Conservation (phyloP, 2,329 filamentous ascomycete genomes). For the Trichoderma sp. region DNA sequence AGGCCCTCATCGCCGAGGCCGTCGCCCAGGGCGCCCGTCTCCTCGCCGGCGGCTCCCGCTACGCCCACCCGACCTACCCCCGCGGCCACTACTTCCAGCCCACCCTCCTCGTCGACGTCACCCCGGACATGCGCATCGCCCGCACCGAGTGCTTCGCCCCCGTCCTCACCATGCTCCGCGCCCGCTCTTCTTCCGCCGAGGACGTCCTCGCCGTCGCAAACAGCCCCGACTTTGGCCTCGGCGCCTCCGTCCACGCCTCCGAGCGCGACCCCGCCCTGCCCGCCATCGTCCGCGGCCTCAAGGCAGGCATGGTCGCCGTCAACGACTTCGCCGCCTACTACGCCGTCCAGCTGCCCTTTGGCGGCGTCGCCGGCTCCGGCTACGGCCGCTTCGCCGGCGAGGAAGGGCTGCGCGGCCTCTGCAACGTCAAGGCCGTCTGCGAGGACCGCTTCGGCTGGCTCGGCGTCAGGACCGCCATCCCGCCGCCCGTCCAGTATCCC, state of each 20-base stretch:
- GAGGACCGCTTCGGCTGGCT: slow-evolving; percentile 68
- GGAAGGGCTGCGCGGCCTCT: slow-evolving; percentile 81
- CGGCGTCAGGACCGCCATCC: slow-evolving; percentile 75
- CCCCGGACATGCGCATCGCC: slow-evolving; percentile 80
- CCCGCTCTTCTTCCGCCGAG: slow-evolving; percentile 58
- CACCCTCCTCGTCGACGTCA: slow-evolving; percentile 89
- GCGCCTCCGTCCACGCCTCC: slow-evolving; percentile 82
- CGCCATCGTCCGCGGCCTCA: slow-evolving; percentile 69
- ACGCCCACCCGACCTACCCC: slow-evolving; percentile 71
- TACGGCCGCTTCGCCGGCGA: slow-evolving; percentile 92
- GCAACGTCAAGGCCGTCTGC: slow-evolving; percentile 86
- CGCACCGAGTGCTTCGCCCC: slow-evolving; percentile 92
- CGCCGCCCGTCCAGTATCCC: slow-evolving; percentile 78
- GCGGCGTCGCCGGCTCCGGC: slow-evolving; percentile 83
- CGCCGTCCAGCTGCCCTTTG: slow-evolving; percentile 91
- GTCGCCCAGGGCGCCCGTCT: slow-evolving; percentile 78
- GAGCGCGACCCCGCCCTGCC: slow-evolving; percentile 62
- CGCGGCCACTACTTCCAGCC: slow-evolving; percentile 89
- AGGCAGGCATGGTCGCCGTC: slow-evolving; percentile 87
- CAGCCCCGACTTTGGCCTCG: slow-evolving; percentile 80
- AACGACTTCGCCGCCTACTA: slow-evolving; percentile 97
- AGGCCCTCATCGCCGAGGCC: slow-evolving; percentile 75
- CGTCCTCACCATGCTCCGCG: slow-evolving; percentile 81
- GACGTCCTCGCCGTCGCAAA: slow-evolving; percentile 81
- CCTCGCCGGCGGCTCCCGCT: slow-evolving; percentile 74